Base-by-base conservation (phyloP, 257 asterid genomes). In the Solanum clarkiae region DNA sequence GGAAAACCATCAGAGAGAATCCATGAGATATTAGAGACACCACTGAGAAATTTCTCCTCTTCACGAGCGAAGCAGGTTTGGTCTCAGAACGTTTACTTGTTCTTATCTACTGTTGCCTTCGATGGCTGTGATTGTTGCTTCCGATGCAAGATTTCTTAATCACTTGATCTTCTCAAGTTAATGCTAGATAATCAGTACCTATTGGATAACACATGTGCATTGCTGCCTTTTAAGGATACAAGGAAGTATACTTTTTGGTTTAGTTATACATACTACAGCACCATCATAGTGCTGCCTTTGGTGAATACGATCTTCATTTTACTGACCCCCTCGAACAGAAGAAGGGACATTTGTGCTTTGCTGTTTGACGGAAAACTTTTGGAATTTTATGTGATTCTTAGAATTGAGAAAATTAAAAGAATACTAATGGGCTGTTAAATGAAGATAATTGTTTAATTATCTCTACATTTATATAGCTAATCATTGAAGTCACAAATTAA, bases 61-160 rank as follows among this genome's bases (percentile, higher is more conserved):
- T 82, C 44, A 26, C 86, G 53, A 75, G 85, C 85, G 49, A 56
- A 87, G 85, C 90, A 90, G 93, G 97, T 91, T 84, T 60, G 56
- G 24, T 79, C 68, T 79, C 60, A 69, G 65, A 44, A 75, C 70
- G 51, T 88, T 79, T 22, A n/a, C 29, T 86, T 70, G 47, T 80
- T 57, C 24, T 66, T 74, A 47, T n/a, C 69, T 84, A 81, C 17
- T 5, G 17, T 62, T 42, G 16, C 20, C 32, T 82, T 62, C 2
- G 56, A 74, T 75, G 66, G 20, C 79, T 84, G 42, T 83, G 54
- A 15, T 72, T 75, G 36, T 40, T 75, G 40, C 84, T 54, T 59
- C 71, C 75, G 83, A 80, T 77, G 81, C 83, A 62, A 79, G 71
- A 54, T 85, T 62, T 24, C 84, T 63, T 80, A 12, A 8, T 44